Percentiles rank a stretch among this genome's conserved stretches.
phyloP scores from a whole-genome alignment of 257 asterid genomes.

The Solanum tacnaense region DNA sequence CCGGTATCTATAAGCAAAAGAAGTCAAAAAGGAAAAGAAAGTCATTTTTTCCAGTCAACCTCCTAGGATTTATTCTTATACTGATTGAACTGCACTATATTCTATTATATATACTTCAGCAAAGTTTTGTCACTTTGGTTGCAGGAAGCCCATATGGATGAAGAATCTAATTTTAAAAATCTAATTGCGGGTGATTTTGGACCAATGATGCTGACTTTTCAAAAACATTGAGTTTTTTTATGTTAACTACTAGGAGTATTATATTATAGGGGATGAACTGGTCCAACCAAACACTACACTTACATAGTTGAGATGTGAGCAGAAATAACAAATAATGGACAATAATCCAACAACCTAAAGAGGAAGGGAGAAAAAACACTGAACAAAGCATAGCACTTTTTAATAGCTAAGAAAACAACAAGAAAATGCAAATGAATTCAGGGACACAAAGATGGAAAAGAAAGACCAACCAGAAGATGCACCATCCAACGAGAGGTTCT shows the following conservation, averaged over 20 bases:
- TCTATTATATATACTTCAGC: background rate
- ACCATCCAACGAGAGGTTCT: background rate
- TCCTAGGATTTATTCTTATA: background rate
- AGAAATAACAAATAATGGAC: background rate
- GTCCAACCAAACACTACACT: background rate
- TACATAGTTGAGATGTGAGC: background rate
- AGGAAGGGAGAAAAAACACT: background rate
- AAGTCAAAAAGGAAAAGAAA: background rate
- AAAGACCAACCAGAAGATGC: background rate
- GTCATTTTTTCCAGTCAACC: background rate
- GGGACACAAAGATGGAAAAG: background rate
- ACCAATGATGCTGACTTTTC: background rate
- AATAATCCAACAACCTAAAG: background rate
- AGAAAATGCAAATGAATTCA: background rate
- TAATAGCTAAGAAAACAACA: background rate
- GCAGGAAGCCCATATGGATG: background rate
- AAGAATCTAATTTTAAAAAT: background rate
- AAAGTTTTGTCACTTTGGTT: background rate
- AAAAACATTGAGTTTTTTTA: background rate
- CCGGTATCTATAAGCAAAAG: background rate
- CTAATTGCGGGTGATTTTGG: background rate
- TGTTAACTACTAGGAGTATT: background rate
- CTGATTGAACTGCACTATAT: background rate
- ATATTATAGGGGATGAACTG: background rate
- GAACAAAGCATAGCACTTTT: background rate